phyloP scores from a whole-genome alignment of 139 green algal species.

The Raphidocelis subcapitata region DNA sequence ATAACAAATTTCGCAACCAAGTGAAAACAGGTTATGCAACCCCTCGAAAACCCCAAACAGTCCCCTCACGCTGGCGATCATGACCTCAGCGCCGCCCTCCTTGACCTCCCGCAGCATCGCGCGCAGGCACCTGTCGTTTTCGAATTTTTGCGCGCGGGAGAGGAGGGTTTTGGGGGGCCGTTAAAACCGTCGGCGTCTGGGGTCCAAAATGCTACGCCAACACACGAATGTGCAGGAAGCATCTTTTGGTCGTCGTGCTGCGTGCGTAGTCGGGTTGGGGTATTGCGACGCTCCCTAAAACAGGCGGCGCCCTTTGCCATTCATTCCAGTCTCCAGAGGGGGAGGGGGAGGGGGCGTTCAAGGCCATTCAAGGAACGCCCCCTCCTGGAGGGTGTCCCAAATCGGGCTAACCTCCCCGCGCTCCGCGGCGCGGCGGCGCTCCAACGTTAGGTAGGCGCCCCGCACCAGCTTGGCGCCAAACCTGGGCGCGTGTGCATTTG shows the following conservation, averaged over 20 bases:
- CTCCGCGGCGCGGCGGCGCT: conserved; percentile 60
- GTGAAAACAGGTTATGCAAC: neutral
- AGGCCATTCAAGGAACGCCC: too few relatives aligned
- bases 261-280: too few relatives aligned
- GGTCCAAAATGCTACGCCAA: too few relatives aligned
- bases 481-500: neutral
- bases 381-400: conserved; percentile 58
- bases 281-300: too few relatives aligned
- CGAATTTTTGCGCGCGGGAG: too few relatives aligned
- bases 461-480: conserved; percentile 83
- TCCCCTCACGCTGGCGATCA: conserved; percentile 52
- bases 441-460: conserved; percentile 63
- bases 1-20: neutral
- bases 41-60: neutral
- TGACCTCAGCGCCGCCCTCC: conserved; percentile 53
- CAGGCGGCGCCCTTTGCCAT: too few relatives aligned
- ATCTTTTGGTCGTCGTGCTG: too few relatives aligned
- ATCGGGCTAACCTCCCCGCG: conserved; percentile 66
- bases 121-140: conserved; percentile 11
- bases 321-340: too few relatives aligned
- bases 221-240: too few relatives aligned
- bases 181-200: too few relatives aligned
- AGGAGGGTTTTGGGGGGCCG: too few relatives aligned
- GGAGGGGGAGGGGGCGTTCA: too few relatives aligned
- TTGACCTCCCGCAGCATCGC: conserved; percentile 38